These are phyloP conservation scores for Hemerocallis citrina DNA, from an alignment of 106 monocot species.

Conservation along the genomic window DNA sequence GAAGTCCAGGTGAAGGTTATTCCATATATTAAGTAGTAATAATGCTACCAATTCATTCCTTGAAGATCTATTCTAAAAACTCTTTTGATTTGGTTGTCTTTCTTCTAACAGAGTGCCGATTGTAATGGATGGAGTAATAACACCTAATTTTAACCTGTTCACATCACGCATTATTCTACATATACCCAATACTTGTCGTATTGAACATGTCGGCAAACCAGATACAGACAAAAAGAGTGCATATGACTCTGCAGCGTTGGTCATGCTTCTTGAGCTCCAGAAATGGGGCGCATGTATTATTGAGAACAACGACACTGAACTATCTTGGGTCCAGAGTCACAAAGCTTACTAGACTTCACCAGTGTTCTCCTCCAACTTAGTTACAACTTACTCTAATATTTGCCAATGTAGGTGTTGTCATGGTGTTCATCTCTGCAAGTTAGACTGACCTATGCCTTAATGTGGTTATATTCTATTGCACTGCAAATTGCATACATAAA, in stretches of 20 bases:
- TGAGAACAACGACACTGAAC: conserved; percentile 21
- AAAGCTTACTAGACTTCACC: no score
- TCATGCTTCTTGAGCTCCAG: conserved; percentile 65
- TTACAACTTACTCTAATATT: no score
- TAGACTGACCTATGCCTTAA: no score
- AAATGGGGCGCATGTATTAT: conserved; percentile 45
- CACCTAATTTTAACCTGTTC: conserved; percentile 23
- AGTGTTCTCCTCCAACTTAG: no score
- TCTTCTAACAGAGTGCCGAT: conserved; percentile 4
- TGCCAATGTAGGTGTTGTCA: no score
- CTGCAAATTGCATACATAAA: no score
- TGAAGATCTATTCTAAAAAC: neutral
- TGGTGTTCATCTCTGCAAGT: no score
- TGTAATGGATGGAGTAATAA: conserved; percentile 1
- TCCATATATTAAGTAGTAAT: neutral
- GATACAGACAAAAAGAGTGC: conserved; percentile 74
- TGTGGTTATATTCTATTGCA: no score
- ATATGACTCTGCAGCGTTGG: conserved; percentile 72
- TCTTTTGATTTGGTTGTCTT: neutral
- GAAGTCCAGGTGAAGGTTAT: conserved; percentile 24
- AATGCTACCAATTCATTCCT: neutral
- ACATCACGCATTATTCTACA: conserved; percentile 46
- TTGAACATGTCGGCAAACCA: conserved; percentile 39
- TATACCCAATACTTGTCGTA: conserved; percentile 26
- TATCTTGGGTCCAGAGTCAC: no score